Conservation (phyloP, 2,329 filamentous ascomycete species). For the Zymoseptoria ardabiliae region DNA sequence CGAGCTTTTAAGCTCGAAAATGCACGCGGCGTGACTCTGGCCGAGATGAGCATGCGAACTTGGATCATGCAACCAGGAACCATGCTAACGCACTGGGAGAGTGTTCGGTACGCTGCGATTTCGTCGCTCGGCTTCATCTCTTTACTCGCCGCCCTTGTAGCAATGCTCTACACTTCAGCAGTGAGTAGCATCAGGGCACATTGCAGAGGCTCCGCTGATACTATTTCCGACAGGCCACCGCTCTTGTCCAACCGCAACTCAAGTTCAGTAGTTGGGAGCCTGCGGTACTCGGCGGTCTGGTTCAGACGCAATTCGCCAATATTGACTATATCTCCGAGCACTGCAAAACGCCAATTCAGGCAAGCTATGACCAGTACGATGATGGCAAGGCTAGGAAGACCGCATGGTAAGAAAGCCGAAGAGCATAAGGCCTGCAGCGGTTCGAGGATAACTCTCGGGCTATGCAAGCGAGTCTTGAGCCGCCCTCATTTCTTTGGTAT, state of each 20-base stretch:
- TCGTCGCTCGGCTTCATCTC: conserved; percentile 59
- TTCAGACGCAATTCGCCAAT: conserved; percentile 59
- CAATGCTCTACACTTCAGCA: conserved; percentile 69
- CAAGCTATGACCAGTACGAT: conserved; percentile 37
- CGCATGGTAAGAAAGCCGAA: conserved; percentile 39
- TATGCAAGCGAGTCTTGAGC: too few relatives aligned
- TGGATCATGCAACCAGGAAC: conserved; percentile 57
- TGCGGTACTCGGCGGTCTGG: conserved; percentile 47
- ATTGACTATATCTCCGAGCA: conserved; percentile 45
- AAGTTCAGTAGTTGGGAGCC: conserved; percentile 49
- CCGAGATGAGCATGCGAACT: conserved; percentile 69
- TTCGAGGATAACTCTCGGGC: too few relatives aligned
- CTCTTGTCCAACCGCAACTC: conserved; percentile 66
- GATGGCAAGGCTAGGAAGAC: conserved; percentile 11
- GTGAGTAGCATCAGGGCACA: not conserved
- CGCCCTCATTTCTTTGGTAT: too few relatives aligned
- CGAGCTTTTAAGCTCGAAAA: conserved; percentile 53
- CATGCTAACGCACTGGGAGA: conserved; percentile 61
- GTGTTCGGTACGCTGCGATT: conserved; percentile 55
- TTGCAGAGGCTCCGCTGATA: not conserved
- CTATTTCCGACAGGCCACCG: conserved; percentile 45
- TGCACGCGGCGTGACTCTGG: conserved; percentile 57
- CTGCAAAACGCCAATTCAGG: conserved; percentile 56
- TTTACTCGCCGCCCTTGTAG: conserved; percentile 56
- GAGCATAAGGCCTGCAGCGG: too few relatives aligned